Evolutionary conservation across 2,329 filamentous ascomycete genomes (phyloP), one percentile per base, ranked within the genome.

Genomic region (Diaporthe helianthi): DNA sequence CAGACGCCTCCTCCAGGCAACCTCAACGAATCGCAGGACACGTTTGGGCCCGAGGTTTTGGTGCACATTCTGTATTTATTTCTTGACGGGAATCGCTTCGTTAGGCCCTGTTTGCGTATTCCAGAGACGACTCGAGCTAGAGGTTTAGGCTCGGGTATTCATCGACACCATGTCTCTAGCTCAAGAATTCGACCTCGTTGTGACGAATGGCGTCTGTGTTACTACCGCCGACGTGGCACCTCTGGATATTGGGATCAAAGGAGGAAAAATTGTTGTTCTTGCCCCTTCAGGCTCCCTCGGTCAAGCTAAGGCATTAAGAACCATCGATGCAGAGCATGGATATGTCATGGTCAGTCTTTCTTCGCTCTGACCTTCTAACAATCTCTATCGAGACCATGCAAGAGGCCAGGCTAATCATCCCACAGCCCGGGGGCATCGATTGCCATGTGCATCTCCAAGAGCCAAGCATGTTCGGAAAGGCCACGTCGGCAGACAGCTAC

Each of bases 151-250:
- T 31, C 13, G 10, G 38, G 2, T 3, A 22, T 24, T 15, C 24
- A 15, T 24, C 24, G 54, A 13, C 41, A 49, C 1, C 58, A 67
- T 67, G 65, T 54, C 65, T 15, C 9, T 46, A 12, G 10, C 29
- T 7, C 51, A 58, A 5, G 71, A 75, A 38, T 81, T 78, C 65
- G 81, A 83, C 67, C 76, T 82, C 19, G 75, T 83, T 41, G 78
- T 83, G 63, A 79, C 81, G 53, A 82, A 83, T 61, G 82, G 82
- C 49, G 75, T 81, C 46, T 82, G 81, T 44, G 80, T 82, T 36
- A 83, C 82, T 2, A 81, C 81, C 0, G 76, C 78, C 1, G 82
- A 84, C 69, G 74, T 81, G 12, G 80, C 78, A 3, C 75, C 78
- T 9, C 78, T 79, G 49, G 82, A 84, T 66, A 75, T 84, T 26